Base-by-base conservation (phyloP, 2,329 filamentous ascomycete genomes). In the Fusarium acutatum region DNA sequence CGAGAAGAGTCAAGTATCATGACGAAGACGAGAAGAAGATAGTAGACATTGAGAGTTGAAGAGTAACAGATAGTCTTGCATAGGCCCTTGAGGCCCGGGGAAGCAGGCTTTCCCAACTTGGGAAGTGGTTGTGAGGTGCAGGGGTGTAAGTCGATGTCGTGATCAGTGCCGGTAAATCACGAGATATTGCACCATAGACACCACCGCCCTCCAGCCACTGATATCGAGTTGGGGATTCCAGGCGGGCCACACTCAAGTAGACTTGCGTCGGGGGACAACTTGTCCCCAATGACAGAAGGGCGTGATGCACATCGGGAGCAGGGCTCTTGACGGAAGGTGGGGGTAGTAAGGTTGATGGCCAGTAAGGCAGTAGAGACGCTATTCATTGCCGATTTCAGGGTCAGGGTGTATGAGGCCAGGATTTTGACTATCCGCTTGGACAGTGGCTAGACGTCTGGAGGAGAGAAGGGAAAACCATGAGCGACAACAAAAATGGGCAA, bases 171-270 rank as follows among this genome's bases (percentile, higher is more conserved):
- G 70, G 75, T 67, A 84, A 82, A 85, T 90, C 88, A 89, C 88
- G 88, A 84, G 88, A 81, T 87, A 90, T 90, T 86, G 87, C 88
- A 87, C 85, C 87, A 90, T 90, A 84, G 81, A 76, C 79, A 75
- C 80, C 80, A 85, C 85, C 86, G 6, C 84, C 83, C 83, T 67
- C 62, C 67, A 70, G 70, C 73, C 74, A 79, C 67, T 79, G 72
- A 75, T 65, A 77, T 68, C 72, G 64, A 71, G 67, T 60, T 66
- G 67, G 54, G 56, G 56, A 63, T 63, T 68, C 65, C 41, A 49
- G 52, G 59, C 66, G 67, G 68, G 72, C 74, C 77, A 77, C 74
- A 70, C 77, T 69, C 35, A 57, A 64, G 54, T 57, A 66, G 74
- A 65, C 72, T 54, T 70, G 71, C 66, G 69, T 68, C 34, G 58